Base-by-base conservation (phyloP, 352 stramenopile genomes). In the Globisporangium paroecandrum region DNA sequence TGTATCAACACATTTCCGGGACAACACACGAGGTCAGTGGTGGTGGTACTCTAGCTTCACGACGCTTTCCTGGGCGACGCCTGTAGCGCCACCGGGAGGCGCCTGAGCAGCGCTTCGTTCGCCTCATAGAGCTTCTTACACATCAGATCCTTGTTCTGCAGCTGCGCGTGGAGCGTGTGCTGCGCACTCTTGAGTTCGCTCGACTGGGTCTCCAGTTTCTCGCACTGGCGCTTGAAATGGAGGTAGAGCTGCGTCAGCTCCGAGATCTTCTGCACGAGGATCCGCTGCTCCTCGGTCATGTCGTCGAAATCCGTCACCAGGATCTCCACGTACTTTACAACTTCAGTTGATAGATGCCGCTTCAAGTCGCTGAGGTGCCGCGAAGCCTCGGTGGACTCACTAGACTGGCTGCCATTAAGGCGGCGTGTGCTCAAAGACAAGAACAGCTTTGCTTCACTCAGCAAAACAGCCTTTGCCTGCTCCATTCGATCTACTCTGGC, bases 121-220 rank as follows among this genome's bases (percentile, higher is more conserved):
- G 83, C 81, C 36, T 78, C 38, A 64, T 91, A 90, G 20, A 91
- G 47, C 58, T 89, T 87, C 60, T 81, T 88, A 38, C 80, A 85
- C 4, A 89, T 68, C 0, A 46, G 29, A 55, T 90, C 81, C 29
- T 91, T 91, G 24, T 63, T 67, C 49, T 85, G 66, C 2, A 89
- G 64, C 38, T 85, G 76, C 25, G 77, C 32, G 12, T 86, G 68
- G 6, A 89, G 53, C 1, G 59, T 79, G 43, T 77, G 63, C 32
- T 86, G 22, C 1, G 69, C 70, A 20, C 38, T 69, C 54, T 75
- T 68, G 1, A 86, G 70, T 15, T 86, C 79, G 6, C 49, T 24
- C 0, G 72, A 68, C 54, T 85, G 69, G 8, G 53, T 70, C 64
- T 89, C 77, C 24, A 88, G 66, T 13, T 74, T 71, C 0, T 59